Evolutionary conservation across 2,329 filamentous ascomycete genomes (phyloP).

Genomic region (Talaromyces sp.): DNA sequence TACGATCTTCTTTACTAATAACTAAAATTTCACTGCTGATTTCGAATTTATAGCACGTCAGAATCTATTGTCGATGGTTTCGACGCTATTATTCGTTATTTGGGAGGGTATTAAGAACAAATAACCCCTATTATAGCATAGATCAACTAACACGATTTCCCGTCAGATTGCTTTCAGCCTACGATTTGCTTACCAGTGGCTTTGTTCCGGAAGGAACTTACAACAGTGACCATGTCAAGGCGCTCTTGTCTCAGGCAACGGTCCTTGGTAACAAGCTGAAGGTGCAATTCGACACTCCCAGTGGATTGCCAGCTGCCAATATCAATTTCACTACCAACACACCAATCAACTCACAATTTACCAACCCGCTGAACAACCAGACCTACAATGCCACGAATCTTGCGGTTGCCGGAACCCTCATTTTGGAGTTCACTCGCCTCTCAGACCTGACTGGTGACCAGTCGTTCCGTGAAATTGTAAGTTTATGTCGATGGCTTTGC

Average conservation of each 20-base stretch:
- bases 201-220: conserved; percentile 15
- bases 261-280: conserved; percentile 15
- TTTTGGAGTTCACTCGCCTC: conserved; percentile 17
- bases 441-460: conserved; percentile 20
- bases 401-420: conserved; percentile 18
- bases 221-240: conserved; percentile 15
- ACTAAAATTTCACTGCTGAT: not conserved
- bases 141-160: not conserved
- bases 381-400: conserved; percentile 18
- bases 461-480: conserved; percentile 15
- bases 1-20: conserved; percentile 1
- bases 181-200: conserved; percentile 19
- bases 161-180: conserved; percentile 15
- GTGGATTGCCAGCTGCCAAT: conserved; percentile 12
- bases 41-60: conserved; percentile 6
- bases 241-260: conserved; percentile 16
- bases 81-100: conserved; percentile 17
- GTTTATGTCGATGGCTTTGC: not conserved
- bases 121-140: not conserved
- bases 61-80: conserved; percentile 15
- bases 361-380: conserved; percentile 13
- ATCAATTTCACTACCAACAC: conserved; percentile 14
- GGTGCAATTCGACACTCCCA: conserved; percentile 15
- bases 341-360: conserved; percentile 11
- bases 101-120: conserved; percentile 14